Evolutionary conservation across 371 early-diverging fungal genomes (phyloP), one percentile per base, ranked within the genome.

Genomic region (Mucor velutinosus): DNA sequence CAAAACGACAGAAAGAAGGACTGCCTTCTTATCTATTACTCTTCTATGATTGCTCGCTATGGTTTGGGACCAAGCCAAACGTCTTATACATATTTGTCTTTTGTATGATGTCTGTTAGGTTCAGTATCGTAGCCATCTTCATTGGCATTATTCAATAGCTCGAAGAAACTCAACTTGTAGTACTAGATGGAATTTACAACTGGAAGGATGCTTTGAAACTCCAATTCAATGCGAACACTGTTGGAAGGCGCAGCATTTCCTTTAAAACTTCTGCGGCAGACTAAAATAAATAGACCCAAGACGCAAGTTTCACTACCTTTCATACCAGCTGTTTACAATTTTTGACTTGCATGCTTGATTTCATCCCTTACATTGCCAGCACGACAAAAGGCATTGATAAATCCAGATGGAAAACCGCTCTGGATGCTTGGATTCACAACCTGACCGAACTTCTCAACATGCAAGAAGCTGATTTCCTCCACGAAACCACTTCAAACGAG

Each of bases 361-460:
- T 75, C 49, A 71, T 75, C 64, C 76, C 69, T 14, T 75, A 61
- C 45, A 55, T 72, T 49, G 67, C 77, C 17, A 21, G 25, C 15
- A 32, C n/a, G 17, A 43, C 67, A 19, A 4, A 60, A 58, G 66
- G 64, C 5, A 49, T 77, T 15, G 49, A 45, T 8, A 43, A 43
- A 23, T 37, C 47, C 1, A n/a, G 57, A 23, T 78, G 75, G 74
- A 19, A 61, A 23, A 32, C 17, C 6, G 79, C 76, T 4, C 49
- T 71, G 6, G 15, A 64, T 23, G 27, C 67, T 37, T 78, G 79
- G 79, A 35, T 19, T 6, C 7, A 25, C 8, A 66, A 65, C 32
- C 63, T 78, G 27, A 51, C 62, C 4, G 33, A 58, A 6, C 41
- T 78, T 32, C 67, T 76, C 12, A 62, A 67, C 33, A 45, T 66